Conservation (phyloP, 306 rosid species). For the Rosa rugosa region DNA sequence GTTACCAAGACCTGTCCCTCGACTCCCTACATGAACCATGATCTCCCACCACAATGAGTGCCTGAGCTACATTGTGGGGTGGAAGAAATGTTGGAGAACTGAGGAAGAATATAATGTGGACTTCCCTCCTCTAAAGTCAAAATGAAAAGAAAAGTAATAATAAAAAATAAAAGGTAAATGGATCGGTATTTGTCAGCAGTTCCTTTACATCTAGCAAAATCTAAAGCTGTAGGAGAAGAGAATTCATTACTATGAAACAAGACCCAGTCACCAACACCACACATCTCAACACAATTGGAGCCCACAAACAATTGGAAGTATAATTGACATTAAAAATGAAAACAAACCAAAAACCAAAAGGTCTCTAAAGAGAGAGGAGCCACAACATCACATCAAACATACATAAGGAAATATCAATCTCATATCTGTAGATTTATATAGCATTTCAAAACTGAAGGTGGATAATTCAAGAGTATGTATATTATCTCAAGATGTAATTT, state of each 20-base stretch:
- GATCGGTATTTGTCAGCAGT: no score
- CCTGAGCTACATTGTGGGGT: no score
- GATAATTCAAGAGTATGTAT: constrained; percentile 7
- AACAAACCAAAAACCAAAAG: not conserved
- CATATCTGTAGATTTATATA: not conserved
- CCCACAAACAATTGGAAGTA: not conserved
- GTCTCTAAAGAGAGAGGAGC: not conserved
- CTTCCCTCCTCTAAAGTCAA: not conserved
- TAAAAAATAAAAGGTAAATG: not conserved
- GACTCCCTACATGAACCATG: no score
- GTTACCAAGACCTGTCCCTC: no score
- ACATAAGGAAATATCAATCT: not conserved
- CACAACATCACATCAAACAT: not conserved
- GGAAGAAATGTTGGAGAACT: no score
- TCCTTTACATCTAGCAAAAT: not conserved
- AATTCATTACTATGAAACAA: not conserved
- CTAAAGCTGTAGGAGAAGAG: not conserved
- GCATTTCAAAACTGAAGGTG: constrained; percentile 14
- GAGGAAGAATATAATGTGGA: no score
- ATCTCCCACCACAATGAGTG: no score
- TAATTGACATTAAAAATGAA: not conserved
- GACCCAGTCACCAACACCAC: not conserved
- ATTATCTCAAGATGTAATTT: constrained; percentile 25
- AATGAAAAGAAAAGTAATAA: not conserved
- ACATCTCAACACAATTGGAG: not conserved